Percentiles rank a stretch among this genome's conserved stretches.
Evolutionary conservation across 2,329 filamentous ascomycete genomes (phyloP).

Genomic region (Phaeoacremonium minimum): DNA sequence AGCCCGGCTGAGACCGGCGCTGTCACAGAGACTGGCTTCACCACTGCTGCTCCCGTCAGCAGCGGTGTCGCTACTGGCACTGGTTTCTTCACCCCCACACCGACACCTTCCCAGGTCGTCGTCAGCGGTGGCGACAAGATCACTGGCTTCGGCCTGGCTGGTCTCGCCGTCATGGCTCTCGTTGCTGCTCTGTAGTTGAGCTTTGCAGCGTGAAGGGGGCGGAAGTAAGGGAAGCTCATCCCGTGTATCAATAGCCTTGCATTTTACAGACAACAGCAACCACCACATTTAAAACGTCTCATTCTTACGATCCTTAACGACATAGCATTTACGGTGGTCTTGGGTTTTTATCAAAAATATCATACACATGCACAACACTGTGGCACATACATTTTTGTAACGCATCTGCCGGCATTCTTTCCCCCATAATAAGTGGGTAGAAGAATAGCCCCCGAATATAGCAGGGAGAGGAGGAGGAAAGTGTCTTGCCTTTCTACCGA

Average conservation of each 20-base stretch:
- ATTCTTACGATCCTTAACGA: constrained; percentile 59
- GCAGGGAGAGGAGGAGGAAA: not conserved
- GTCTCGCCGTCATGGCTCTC: constrained; percentile 37
- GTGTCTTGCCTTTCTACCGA: not conserved
- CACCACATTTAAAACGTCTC: constrained; percentile 24
- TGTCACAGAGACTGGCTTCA: constrained; percentile 15
- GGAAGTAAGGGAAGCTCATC: constrained; percentile 2
- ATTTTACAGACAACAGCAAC: constrained; percentile 5
- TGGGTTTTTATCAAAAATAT: constrained; percentile 14
- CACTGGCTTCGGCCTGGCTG: constrained; percentile 39
- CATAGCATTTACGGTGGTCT: constrained; percentile 21
- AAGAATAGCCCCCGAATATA: too few species aligned
- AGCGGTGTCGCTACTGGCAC: constrained; percentile 23
- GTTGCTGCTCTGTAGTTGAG: constrained; percentile 40
- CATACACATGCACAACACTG: constrained; percentile 4
- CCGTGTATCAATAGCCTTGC: constrained; percentile 4
- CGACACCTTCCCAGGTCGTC: constrained; percentile 23
- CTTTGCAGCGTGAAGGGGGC: not conserved
- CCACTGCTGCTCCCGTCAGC: constrained; percentile 13
- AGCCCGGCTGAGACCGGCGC: constrained; percentile 14
- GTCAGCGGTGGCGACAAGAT: constrained; percentile 27
- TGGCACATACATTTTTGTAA: too few species aligned
- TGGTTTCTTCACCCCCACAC: constrained; percentile 26
- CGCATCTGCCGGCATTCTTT: not conserved
- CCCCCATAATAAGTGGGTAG: not conserved